Evolutionary conservation across 129 eudicot species (phyloP).

Genomic region (Helianthus tuberosus): DNA sequence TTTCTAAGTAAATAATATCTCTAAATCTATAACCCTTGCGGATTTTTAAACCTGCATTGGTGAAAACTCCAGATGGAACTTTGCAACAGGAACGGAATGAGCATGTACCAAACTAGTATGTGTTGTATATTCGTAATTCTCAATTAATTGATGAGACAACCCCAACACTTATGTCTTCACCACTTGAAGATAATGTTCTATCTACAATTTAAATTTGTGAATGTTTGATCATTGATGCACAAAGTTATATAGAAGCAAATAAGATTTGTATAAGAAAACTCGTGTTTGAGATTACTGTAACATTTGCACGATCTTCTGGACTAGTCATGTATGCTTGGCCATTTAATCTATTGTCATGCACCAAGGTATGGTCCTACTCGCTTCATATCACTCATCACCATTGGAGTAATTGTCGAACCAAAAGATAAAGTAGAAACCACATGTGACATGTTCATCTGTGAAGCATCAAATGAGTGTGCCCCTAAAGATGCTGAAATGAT

Average conservation of each 20-base stretch:
- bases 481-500: conserved; percentile 73
- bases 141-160: conserved; percentile 54
- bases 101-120: conserved; percentile 85
- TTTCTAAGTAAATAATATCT: neutral
- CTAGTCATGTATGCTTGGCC: conserved; percentile 53
- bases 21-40: neutral
- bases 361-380: conserved; percentile 72
- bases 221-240: conserved; percentile 1
- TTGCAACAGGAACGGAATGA: conserved; percentile 67
- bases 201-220: conserved; percentile 48
- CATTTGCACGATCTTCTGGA: conserved; percentile 56
- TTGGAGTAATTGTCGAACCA: conserved; percentile 60
- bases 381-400: conserved; percentile 63
- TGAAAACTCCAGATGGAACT: conserved; percentile 75
- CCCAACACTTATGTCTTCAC: conserved; percentile 90
- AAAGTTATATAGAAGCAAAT: neutral
- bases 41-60: conserved; percentile 83
- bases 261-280: neutral
- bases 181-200: conserved; percentile 88
- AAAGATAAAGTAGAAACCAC: conserved; percentile 64
- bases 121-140: conserved; percentile 88
- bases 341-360: conserved; percentile 58
- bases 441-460: conserved; percentile 83
- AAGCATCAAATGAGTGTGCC: conserved; percentile 88
- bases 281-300: conserved; percentile 58